Evolutionary conservation across 2,329 filamentous ascomycete species (phyloP).

Genomic region (Calonectria multiphialidica): DNA sequence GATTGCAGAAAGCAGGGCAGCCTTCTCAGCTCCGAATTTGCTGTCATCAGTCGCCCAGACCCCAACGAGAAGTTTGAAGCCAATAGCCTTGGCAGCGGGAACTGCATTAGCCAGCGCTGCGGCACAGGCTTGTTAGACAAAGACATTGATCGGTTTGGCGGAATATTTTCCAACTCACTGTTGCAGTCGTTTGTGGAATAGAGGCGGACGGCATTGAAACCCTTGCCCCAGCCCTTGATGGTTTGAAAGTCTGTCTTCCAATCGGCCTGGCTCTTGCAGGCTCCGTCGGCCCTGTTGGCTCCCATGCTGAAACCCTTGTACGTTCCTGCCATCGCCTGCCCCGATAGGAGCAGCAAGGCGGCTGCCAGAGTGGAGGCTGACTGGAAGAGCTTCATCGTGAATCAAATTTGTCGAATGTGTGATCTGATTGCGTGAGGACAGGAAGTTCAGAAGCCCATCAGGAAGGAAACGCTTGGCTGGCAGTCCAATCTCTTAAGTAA

Average conservation of each 20-base stretch:
- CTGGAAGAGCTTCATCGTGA: constrained; percentile 35
- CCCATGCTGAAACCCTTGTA: constrained; percentile 42
- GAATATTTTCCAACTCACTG: constrained; percentile 24
- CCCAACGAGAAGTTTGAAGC: constrained; percentile 39
- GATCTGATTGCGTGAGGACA: background rate
- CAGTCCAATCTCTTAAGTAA: background rate
- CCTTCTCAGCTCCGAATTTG: constrained; percentile 40
- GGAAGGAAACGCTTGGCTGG: background rate
- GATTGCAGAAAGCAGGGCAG: constrained; percentile 38
- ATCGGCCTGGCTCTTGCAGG: constrained; percentile 38
- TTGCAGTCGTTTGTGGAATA: constrained; percentile 38
- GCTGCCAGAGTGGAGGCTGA: constrained; percentile 17
- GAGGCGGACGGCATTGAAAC: constrained; percentile 40
- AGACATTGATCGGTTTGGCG: background rate
- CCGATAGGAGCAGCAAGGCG: constrained; percentile 33
- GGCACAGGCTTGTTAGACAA: background rate
- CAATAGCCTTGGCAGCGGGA: constrained; percentile 39
- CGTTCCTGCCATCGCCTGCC: constrained; percentile 34
- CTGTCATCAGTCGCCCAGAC: constrained; percentile 40
- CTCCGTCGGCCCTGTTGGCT: constrained; percentile 37
- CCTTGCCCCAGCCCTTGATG: constrained; percentile 41
- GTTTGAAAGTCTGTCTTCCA: constrained; percentile 43
- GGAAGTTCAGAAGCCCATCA: background rate
- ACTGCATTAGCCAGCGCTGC: constrained; percentile 38
- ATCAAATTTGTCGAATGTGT: background rate